These are phyloP conservation scores for Boletus speciosus DNA, from an alignment of 768 basidiomycete genomes.

Conservation along the genomic window DNA sequence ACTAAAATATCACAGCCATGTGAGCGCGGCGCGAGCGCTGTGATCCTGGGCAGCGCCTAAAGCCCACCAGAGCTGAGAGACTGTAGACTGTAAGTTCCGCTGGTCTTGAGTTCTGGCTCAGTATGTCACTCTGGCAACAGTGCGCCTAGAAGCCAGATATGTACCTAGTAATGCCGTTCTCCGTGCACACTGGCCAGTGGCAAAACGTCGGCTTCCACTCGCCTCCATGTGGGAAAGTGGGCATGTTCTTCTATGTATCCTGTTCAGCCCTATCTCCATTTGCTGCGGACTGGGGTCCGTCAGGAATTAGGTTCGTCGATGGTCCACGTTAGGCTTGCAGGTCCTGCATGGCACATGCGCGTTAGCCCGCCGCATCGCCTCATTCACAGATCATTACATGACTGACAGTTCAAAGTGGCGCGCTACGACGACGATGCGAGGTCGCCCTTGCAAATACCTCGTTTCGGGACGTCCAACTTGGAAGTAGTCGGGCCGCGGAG, in stretches of 20 bases:
- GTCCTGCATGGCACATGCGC: neutral
- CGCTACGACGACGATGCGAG: neutral
- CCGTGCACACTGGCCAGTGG: neutral
- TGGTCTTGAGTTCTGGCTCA: neutral
- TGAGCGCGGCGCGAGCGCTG: too few species aligned
- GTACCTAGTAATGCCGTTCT: neutral
- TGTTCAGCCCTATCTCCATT: neutral
- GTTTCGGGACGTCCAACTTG: neutral
- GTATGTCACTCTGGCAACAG: neutral
- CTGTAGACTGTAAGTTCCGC: neutral
- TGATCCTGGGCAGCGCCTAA: neutral
- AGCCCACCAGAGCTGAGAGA: neutral
- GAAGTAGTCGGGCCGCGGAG: neutral
- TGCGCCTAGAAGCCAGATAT: neutral
- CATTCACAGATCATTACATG: neutral
- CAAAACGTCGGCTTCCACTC: neutral
- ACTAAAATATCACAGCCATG: too few species aligned
- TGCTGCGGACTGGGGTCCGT: neutral
- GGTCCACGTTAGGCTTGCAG: neutral
- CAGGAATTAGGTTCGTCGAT: neutral
- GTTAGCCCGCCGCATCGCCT: neutral
- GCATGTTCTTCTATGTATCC: neutral
- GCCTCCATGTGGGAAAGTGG: neutral
- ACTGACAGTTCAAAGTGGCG: neutral
- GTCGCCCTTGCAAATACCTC: neutral